Evolutionary conservation across 768 basidiomycete species (phyloP).

Genomic region (Suillus americanus): DNA sequence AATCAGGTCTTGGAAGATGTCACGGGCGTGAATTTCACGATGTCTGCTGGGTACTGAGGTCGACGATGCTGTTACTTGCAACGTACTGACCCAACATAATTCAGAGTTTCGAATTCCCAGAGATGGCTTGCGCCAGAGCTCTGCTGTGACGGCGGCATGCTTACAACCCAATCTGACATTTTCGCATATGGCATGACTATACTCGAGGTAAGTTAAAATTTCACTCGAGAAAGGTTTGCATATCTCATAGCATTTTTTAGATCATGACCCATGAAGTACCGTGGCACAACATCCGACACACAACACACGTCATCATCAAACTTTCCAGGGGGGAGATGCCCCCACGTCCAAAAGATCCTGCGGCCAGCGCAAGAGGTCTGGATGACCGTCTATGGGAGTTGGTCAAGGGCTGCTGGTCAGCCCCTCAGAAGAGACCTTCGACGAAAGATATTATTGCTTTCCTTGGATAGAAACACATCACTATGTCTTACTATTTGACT

Average conservation of each 20-base stretch:
- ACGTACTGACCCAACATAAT: not conserved
- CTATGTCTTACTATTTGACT: not conserved
- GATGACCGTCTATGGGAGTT: conserved; percentile 47
- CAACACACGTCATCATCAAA: conserved; percentile 50
- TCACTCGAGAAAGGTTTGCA: not conserved
- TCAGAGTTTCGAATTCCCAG: conserved; percentile 33
- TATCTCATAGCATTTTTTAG: conserved; percentile 28
- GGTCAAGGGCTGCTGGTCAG: conserved; percentile 44
- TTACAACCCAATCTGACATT: conserved; percentile 50
- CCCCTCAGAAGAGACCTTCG: conserved; percentile 36
- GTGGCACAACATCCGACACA: conserved; percentile 48
- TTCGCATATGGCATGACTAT: conserved; percentile 60
- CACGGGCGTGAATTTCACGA: conserved; percentile 56
- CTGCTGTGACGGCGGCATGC: conserved; percentile 46
- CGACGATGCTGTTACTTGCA: not conserved
- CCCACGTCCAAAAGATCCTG: conserved; percentile 36
- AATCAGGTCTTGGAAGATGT: conserved; percentile 55
- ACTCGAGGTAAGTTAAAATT: conserved; percentile 41
- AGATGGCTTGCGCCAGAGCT: conserved; percentile 59
- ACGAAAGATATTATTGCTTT: conserved; percentile 36
- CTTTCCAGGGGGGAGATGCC: conserved; percentile 44
- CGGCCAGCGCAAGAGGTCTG: conserved; percentile 40
- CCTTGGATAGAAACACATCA: conserved; percentile 8
- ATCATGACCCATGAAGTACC: conserved; percentile 55
- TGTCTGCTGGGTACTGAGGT: conserved; percentile 33